phyloP scores from a whole-genome alignment of 2,329 filamentous ascomycete species.

The Microascus cirrosus region DNA sequence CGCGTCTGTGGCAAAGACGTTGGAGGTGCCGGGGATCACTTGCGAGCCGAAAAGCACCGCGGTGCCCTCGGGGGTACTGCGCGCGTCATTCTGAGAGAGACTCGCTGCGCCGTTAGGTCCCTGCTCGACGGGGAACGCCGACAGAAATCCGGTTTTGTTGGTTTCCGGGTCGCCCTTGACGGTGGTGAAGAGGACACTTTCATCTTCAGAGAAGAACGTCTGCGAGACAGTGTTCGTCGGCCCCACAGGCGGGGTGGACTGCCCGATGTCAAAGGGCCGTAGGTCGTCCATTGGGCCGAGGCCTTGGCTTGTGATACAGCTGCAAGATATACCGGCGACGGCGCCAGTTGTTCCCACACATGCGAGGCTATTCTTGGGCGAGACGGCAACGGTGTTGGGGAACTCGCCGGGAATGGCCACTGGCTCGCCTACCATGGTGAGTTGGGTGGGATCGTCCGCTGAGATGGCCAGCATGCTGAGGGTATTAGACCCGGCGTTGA shows the following conservation, averaged over 20 bases:
- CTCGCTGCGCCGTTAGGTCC: no score
- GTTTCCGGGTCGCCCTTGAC: constrained; percentile 47
- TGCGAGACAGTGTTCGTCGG: constrained; percentile 50
- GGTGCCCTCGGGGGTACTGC: constrained; percentile 33
- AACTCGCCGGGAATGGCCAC: constrained; percentile 36
- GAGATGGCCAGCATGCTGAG: constrained; percentile 36
- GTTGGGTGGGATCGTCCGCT: constrained; percentile 25
- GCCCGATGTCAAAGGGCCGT: constrained; percentile 35
- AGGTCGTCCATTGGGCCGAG: constrained; percentile 31
- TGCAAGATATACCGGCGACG: constrained; percentile 32
- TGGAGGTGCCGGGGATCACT: constrained; percentile 27
- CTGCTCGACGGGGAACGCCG: constrained; percentile 31
- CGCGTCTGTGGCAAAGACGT: constrained; percentile 45
- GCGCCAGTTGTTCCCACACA: constrained; percentile 35
- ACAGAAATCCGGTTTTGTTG: constrained; percentile 47
- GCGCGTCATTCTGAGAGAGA: neutral
- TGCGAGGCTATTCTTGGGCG: constrained; percentile 25
- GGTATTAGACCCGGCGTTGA: constrained; percentile 42
- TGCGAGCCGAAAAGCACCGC: constrained; percentile 44
- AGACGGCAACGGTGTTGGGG: constrained; percentile 38
- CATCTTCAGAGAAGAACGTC: constrained; percentile 45
- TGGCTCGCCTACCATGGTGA: constrained; percentile 30
- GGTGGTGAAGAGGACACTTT: constrained; percentile 37
- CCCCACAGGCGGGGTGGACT: constrained; percentile 46
- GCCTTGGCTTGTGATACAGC: constrained; percentile 22